Percentiles rank a stretch among this genome's conserved stretches.
phyloP scores from a whole-genome alignment of 1,139 yeast species.

The Diutina pseudorugosa region DNA sequence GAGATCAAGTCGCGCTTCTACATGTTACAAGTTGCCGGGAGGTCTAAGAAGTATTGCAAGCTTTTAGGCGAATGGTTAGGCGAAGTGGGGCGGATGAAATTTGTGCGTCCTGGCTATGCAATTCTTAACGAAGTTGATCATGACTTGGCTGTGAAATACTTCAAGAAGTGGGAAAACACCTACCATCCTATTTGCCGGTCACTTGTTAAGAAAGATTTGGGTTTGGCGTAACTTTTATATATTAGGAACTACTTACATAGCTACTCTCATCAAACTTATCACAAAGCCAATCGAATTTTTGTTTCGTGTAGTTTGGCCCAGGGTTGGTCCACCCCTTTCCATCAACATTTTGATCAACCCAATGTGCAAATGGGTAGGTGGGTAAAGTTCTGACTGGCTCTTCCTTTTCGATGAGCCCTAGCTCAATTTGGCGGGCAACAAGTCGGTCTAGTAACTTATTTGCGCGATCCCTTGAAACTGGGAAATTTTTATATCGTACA shows the following conservation, averaged over 20 bases:
- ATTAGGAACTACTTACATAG: not conserved
- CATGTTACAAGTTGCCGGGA: constrained; percentile 44
- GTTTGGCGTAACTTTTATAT: constrained; percentile 7
- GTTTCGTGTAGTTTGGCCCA: not conserved
- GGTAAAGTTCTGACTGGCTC: constrained; percentile 50
- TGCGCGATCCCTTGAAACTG: constrained; percentile 44
- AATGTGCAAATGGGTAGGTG: constrained; percentile 49
- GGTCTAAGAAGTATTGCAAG: constrained; percentile 31
- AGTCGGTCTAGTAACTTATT: constrained; percentile 43
- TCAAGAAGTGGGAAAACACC: constrained; percentile 39
- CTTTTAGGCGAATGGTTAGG: constrained; percentile 73
- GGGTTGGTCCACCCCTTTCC: constrained; percentile 37
- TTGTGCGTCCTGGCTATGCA: constrained; percentile 76
- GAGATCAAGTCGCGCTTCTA: constrained; percentile 78
- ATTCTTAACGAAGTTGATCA: constrained; percentile 54
- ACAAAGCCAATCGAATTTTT: not conserved
- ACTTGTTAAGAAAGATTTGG: constrained; percentile 67
- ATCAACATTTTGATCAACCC: constrained; percentile 27
- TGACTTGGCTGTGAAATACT: constrained; percentile 52
- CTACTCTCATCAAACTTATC: constrained; percentile 1
- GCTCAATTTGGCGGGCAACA: constrained; percentile 43
- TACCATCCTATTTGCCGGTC: constrained; percentile 83
- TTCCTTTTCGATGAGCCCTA: constrained; percentile 42
- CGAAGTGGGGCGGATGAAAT: constrained; percentile 91
- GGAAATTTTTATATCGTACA: constrained; percentile 50